Conservation (phyloP, 2,329 filamentous ascomycete genomes). For the Bipolaris victoriae region DNA sequence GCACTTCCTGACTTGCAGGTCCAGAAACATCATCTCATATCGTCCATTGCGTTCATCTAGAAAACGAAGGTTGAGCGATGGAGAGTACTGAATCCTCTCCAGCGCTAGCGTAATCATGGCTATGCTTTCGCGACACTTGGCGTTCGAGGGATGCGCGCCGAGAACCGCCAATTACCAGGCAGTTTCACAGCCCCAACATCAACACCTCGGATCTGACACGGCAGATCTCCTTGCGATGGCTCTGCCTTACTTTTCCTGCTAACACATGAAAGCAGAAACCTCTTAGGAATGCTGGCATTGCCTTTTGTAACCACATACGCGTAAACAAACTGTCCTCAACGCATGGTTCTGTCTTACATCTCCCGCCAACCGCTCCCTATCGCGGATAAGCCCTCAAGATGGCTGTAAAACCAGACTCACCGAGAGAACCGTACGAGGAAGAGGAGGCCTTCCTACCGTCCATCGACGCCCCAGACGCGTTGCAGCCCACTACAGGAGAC, state of each 20-base stretch:
- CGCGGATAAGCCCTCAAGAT: conserved; percentile 9
- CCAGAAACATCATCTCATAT: too few relatives aligned
- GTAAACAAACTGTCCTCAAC: background rate
- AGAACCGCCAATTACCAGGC: background rate
- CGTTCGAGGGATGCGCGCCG: background rate
- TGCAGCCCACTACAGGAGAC: conserved; percentile 15
- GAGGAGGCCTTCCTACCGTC: conserved; percentile 28
- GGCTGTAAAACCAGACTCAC: conserved; percentile 8
- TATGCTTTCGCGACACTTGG: background rate
- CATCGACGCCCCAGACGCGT: conserved; percentile 4
- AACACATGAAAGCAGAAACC: background rate
- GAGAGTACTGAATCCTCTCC: too few relatives aligned
- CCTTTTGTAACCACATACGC: background rate
- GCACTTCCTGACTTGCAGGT: too few relatives aligned
- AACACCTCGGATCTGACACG: background rate
- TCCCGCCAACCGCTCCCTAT: background rate
- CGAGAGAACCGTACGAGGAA: conserved; percentile 23
- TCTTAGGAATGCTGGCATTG: background rate
- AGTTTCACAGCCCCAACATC: background rate
- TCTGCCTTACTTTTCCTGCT: background rate
- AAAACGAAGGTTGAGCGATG: too few relatives aligned
- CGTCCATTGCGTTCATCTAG: too few relatives aligned
- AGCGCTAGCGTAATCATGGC: background rate
- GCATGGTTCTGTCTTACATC: background rate
- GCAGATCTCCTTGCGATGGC: background rate